phyloP scores from a whole-genome alignment of 139 green algal genomes.

The Volvox reticuliferus region DNA sequence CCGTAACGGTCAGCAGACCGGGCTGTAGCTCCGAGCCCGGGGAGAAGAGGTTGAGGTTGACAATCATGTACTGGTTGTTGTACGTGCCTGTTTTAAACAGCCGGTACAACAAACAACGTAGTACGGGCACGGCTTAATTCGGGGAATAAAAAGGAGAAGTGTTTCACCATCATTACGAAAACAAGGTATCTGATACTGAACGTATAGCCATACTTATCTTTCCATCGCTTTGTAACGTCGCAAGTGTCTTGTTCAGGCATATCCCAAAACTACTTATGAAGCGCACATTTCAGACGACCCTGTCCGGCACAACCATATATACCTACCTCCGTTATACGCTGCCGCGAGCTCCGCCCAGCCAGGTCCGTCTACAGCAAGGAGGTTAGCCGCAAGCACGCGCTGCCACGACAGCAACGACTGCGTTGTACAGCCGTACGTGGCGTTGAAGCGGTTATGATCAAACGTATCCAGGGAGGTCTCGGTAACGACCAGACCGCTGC shows the following conservation, averaged over 20 bases:
- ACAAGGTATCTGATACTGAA: too few species aligned
- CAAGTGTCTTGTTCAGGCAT: too few species aligned
- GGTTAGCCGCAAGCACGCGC: slow-evolving; percentile 76
- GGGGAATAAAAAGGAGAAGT: too few species aligned
- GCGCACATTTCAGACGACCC: too few species aligned
- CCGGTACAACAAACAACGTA: too few species aligned
- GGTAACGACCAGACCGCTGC: slow-evolving; percentile 62
- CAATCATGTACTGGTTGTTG: slow-evolving; percentile 78
- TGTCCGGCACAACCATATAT: too few species aligned
- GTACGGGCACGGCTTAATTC: too few species aligned
- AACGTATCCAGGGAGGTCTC: slow-evolving; percentile 77
- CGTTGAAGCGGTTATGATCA: slow-evolving; percentile 67
- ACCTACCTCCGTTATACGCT: slow-evolving; percentile 80
- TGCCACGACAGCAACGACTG: slow-evolving; percentile 76
- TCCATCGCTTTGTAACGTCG: too few species aligned
- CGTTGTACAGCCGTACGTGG: slow-evolving; percentile 38
- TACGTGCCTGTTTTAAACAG: slow-evolving; percentile 45
- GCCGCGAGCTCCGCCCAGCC: slow-evolving; percentile 64
- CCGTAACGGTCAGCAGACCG: slow-evolving; percentile 78
- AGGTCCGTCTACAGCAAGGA: slow-evolving; percentile 61
- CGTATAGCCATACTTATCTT: too few species aligned
- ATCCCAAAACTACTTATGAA: too few species aligned
- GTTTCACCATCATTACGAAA: too few species aligned
- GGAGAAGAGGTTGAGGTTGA: slow-evolving; percentile 81
- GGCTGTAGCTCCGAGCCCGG: slow-evolving; percentile 65